Conservation (phyloP, 2,329 filamentous ascomycete genomes). For the Trichoderma polysporum region DNA sequence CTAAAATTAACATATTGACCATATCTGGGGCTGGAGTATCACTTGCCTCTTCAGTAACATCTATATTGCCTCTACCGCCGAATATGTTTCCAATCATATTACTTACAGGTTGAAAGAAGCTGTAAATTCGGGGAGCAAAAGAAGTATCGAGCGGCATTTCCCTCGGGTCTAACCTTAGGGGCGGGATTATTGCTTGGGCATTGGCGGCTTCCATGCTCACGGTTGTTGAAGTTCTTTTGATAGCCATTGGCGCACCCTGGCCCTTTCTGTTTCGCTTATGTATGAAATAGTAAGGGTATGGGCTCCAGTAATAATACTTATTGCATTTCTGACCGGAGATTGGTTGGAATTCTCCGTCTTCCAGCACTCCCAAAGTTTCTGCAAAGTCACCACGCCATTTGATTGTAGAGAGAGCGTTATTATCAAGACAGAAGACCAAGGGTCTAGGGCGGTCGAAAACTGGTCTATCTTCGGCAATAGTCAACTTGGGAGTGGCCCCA, state of each 20-base stretch:
- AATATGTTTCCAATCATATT: neutral
- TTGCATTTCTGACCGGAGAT: neutral
- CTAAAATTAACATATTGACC: neutral
- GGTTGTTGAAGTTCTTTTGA: neutral
- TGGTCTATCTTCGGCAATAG: neutral
- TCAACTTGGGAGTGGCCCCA: neutral
- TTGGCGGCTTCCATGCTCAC: neutral
- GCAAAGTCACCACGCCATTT: neutral
- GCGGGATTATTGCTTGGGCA: neutral
- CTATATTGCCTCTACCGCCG: neutral
- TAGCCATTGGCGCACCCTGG: neutral
- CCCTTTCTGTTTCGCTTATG: neutral
- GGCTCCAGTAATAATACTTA: neutral
- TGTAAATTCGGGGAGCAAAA: neutral
- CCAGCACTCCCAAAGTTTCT: neutral
- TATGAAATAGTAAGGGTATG: neutral
- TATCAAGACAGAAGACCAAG: neutral
- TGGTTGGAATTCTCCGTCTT: neutral
- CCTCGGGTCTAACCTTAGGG: neutral
- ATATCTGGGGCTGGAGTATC: neutral
- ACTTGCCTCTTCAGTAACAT: neutral
- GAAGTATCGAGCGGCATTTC: too few species aligned
- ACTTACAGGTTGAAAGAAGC: neutral
- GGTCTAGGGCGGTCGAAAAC: neutral
- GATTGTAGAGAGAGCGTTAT: neutral